phyloP scores from a whole-genome alignment of 2,329 filamentous ascomycete genomes.

The Monosporascus sp. region DNA sequence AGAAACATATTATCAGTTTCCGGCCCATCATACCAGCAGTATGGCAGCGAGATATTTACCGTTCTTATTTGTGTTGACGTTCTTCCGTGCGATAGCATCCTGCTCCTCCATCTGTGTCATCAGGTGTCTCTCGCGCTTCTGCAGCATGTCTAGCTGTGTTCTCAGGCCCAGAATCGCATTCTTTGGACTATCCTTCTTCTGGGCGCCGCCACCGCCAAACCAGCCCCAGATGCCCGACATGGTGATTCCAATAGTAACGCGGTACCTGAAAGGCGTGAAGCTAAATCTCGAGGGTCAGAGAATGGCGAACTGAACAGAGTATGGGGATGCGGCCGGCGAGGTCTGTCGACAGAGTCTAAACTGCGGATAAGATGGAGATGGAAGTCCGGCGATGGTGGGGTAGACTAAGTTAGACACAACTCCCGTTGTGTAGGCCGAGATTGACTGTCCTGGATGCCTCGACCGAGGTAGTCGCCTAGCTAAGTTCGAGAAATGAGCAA shows the following conservation, averaged over 20 bases:
- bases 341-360: neutral
- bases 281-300: neutral
- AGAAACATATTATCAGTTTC: slow-evolving; percentile 7
- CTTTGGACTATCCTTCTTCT: slow-evolving; percentile 92
- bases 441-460: neutral
- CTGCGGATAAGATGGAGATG: neutral
- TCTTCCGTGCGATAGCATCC: slow-evolving; percentile 81
- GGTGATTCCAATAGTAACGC: slow-evolving; percentile 20
- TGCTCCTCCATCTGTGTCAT: slow-evolving; percentile 92
- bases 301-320: neutral
- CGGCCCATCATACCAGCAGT: slow-evolving; percentile 10
- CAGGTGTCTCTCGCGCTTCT: slow-evolving; percentile 90
- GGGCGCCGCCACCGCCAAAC: slow-evolving; percentile 79
- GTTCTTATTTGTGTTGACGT: slow-evolving; percentile 83
- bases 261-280: slow-evolving; percentile 1
- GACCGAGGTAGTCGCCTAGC: neutral
- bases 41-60: slow-evolving; percentile 51
- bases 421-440: neutral
- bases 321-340: neutral
- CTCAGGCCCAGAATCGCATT: slow-evolving; percentile 89
- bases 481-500: neutral
- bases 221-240: slow-evolving; percentile 77
- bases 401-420: neutral
- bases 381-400: neutral
- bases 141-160: slow-evolving; percentile 91